Base-by-base conservation (phyloP, 768 basidiomycete genomes). In the Panaeolus papilionaceus region DNA sequence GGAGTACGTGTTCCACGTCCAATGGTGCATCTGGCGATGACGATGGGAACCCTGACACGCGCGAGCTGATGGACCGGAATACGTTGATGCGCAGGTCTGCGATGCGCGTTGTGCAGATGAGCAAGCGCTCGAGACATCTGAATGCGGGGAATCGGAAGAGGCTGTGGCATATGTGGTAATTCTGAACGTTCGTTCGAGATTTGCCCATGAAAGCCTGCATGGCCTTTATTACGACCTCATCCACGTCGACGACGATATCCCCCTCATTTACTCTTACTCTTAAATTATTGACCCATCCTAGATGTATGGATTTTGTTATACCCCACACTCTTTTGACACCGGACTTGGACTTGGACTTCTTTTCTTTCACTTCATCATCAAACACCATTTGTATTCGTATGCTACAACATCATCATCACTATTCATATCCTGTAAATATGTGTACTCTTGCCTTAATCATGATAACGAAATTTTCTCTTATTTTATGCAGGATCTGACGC, bases 61-160 rank as follows among this genome's bases (percentile, higher is more conserved):
- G 54, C 11, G 54, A 58, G 33, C 54, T 58, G 16, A 12, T 28
- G 54, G 54, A 58, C 3, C 54, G 54, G 11, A 58, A 58, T 33
- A 58, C 54, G 5, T 33, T 58, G 14, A 33, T 58, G 26, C 20
- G 54, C 6, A 58, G 54, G 54, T 58, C 54, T 33, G 54, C 54
- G 26, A 58, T 58, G 54, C 54, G 54, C 16, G 33, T 71, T 38
- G 49, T 64, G 42, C 54, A 62, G 12, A 70, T 70, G 68, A 64
- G 70, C 65, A 73, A 62, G 51, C 61, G 70, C 38, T 71, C 71
- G 38, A 67, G 73, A 38, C 67, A 45, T 45, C 66, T 72, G 7
- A 38, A 69, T 9, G 3, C 61, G 10, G 39, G 69, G 0, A 69
- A 69, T 18, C 63, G 67, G 23, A 20, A 65, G n/a, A 61, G 63